Evolutionary conservation across 1,139 yeast species (phyloP), one percentile per base, ranked within the genome.

Genomic region (Suhomyces bokatorum): DNA sequence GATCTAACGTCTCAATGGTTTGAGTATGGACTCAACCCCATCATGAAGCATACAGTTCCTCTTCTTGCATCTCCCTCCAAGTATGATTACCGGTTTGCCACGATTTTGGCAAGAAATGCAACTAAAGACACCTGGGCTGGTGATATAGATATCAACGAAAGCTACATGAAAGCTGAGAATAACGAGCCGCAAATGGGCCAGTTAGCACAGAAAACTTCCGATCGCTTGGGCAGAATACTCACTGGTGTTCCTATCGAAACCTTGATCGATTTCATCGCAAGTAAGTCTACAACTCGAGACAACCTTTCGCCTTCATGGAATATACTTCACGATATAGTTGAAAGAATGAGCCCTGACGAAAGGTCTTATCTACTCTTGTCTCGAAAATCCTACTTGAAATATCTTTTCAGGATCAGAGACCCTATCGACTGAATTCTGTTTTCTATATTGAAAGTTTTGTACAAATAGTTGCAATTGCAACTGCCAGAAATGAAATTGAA

Each of bases 61-160:
- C 82, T 78, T 51, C 56, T 84, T 34, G 70, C 78, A 24, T 79
- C 89, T 0, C 77, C 84, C 0, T 64, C 72, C 3, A 56, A 65
- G 1, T 55, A 71, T 27, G 75, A 78, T 53, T 58, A 70, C 2
- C 60, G 81, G 37, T 81, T 76, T 49, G 56, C 75, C 45, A 27
- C 58, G 47, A 63, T 58, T 10, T 35, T 16, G 14, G 24, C 14
- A 4, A 9, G 31, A 9, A 7, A 20, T 4, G 13, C 12, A 8
- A 8, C 11, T 12, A 17, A 20, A 44, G 65, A 66, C 36, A 59
- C 65, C 0, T 81, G 87, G 87, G 80, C 76, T 13, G 50, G 64
- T 0, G 67, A 67, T 29, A 60, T 81, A 22, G 75, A 74, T 32
- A 73, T 77, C 8, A 75, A 78, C 53, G 88, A 83, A 55, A 62